Evolutionary conservation across 805 yeast genomes (phyloP), one percentile per base, ranked within the genome.

Genomic region (Wickerhamomyces pijperi): DNA sequence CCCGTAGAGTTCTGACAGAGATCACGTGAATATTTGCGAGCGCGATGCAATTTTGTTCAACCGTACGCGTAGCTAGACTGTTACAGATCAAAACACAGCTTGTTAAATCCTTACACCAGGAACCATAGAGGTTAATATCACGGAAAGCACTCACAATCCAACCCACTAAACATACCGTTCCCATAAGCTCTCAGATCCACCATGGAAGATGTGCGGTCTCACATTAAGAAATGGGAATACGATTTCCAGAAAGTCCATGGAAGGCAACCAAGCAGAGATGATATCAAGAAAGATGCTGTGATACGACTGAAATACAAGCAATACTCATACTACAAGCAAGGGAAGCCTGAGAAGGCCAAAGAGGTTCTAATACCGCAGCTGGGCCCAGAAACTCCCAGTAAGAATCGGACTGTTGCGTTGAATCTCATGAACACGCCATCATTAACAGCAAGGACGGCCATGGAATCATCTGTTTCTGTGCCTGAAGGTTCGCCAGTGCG

Each of bases 201-300:
- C 5, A 39, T 42, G 38, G 44, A 47, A 28, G 48, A 13, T 7
- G 34, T 74, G 28, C 70, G 69, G 44, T 45, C 56, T 7, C 68
- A 66, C 40, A 60, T 76, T 39, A 77, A 77, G 46, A 51, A 53
- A 9, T 77, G 82, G 82, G 82, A 77, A 44, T 64, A 68, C 34
- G 46, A 48, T 2, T 77, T 73, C 46, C 48, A 54, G 15, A 46
- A 49, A 14, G 43, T 51, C 17, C 45, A 63, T 33, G 67, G 70
- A 2, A 54, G 72, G n/a, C 55, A 56, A 15, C 82, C 83, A 0
- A 49, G 60, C 0, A 64, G 61, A 21, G 60, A 60, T 12, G 82
- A 75, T 47, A 66, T 76, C 37, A 68, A 64, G 46, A 48, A 53
- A 7, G 53, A 64, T 35, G 54, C 59, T 1, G 59, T 52, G 2